A percentile compares a stretch with the other conserved stretches of the same genome.
Conservation (phyloP, 805 yeast species). For the Hanseniaspora clermontiae region DNA sequence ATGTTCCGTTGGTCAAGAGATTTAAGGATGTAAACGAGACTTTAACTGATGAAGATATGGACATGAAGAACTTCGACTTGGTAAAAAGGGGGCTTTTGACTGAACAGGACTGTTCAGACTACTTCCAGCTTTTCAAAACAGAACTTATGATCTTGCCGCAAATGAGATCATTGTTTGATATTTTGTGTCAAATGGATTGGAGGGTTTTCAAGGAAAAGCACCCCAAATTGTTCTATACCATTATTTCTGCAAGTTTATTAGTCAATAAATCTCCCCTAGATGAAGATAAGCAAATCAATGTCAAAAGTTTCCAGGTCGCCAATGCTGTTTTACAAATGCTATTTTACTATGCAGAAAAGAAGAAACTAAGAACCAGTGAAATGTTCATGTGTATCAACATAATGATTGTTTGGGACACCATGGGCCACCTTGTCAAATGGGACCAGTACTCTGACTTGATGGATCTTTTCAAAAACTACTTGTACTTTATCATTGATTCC, state of each 20-base stretch:
- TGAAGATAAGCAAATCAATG: constrained; percentile 22
- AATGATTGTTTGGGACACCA: constrained; percentile 68
- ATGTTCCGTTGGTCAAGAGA: background rate
- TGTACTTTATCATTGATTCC: constrained; percentile 65
- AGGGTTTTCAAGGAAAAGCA: constrained; percentile 37
- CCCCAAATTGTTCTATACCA: constrained; percentile 52
- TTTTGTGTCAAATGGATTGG: constrained; percentile 35
- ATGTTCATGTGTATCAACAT: constrained; percentile 28
- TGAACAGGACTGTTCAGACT: constrained; percentile 42
- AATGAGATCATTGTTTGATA: constrained; percentile 40
- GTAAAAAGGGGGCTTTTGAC: constrained; percentile 47
- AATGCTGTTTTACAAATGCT: constrained; percentile 40
- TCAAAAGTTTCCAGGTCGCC: constrained; percentile 38
- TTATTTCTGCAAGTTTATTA: constrained; percentile 48
- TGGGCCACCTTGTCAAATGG: constrained; percentile 3
- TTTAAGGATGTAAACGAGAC: background rate
- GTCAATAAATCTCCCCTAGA: constrained; percentile 23
- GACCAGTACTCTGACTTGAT: background rate
- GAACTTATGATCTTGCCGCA: constrained; percentile 34
- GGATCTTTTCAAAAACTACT: constrained; percentile 41
- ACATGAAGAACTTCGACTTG: constrained; percentile 32
- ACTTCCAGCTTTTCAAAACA: constrained; percentile 40
- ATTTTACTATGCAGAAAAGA: constrained; percentile 9
- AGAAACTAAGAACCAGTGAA: constrained; percentile 59
- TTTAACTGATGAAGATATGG: constrained; percentile 6